These are phyloP conservation scores for Trichothecium roseum DNA, from an alignment of 2,329 filamentous ascomycete species.

Conservation along the genomic window DNA sequence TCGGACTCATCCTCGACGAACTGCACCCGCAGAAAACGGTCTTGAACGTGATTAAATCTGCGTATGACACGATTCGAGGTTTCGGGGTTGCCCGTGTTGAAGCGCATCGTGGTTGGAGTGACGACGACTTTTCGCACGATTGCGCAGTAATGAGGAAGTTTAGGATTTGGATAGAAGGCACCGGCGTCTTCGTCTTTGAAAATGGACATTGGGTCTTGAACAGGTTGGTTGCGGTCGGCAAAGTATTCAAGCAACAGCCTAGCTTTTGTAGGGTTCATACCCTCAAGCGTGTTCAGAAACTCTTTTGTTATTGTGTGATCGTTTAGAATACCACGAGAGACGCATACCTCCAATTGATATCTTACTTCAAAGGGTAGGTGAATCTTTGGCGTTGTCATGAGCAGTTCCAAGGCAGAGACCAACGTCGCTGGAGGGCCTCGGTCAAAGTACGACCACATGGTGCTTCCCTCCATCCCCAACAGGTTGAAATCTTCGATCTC, in stretches of 20 bases:
- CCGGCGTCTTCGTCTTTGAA: conserved; percentile 47
- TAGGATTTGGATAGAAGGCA: conserved; percentile 33
- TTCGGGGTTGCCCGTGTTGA: conserved; percentile 69
- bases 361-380: conserved; percentile 59
- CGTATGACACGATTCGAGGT: conserved; percentile 81
- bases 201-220: conserved; percentile 63
- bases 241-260: conserved; percentile 64
- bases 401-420: conserved; percentile 3
- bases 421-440: conserved; percentile 19
- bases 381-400: conserved; percentile 8
- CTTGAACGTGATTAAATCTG: conserved; percentile 54
- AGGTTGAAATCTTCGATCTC: conserved; percentile 29
- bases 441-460: conserved; percentile 21
- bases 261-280: conserved; percentile 36
- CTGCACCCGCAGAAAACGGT: conserved; percentile 80
- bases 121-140: conserved; percentile 67
- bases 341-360: conserved; percentile 87
- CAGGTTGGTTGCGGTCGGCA: conserved; percentile 48
- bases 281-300: conserved; percentile 56
- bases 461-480: conserved; percentile 11
- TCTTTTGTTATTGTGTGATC: conserved; percentile 60
- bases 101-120: conserved; percentile 76
- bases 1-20: conserved; percentile 69
- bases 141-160: conserved; percentile 61
- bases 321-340: conserved; percentile 68